These are phyloP conservation scores for Phytophthora tubulina DNA, from an alignment of 352 stramenopile species.

Conservation along the genomic window DNA sequence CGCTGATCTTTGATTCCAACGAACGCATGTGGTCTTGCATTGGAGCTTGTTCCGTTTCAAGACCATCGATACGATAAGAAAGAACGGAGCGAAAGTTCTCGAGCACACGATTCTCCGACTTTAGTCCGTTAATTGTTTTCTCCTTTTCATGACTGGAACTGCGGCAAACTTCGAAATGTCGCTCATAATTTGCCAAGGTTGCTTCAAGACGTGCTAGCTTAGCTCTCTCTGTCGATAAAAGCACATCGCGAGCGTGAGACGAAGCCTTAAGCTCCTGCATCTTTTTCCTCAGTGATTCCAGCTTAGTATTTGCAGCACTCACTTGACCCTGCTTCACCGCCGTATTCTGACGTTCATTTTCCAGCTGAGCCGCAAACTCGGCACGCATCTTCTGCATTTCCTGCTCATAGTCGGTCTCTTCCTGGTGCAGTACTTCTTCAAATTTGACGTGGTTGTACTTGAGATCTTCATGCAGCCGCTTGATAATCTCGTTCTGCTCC, in stretches of 20 bases:
- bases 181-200: slow-evolving; percentile 75
- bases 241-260: slow-evolving; percentile 71
- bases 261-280: slow-evolving; percentile 86
- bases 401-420: slow-evolving; percentile 87
- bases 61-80: slow-evolving; percentile 76
- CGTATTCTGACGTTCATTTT: slow-evolving; percentile 79
- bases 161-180: slow-evolving; percentile 79
- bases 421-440: slow-evolving; percentile 82
- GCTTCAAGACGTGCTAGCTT: slow-evolving; percentile 74
- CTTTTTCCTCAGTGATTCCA: slow-evolving; percentile 87
- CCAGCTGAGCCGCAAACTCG: slow-evolving; percentile 74
- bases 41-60: slow-evolving; percentile 76
- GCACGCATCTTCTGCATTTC: slow-evolving; percentile 65
- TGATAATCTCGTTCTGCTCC: slow-evolving; percentile 87
- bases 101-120: slow-evolving; percentile 80
- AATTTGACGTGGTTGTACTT: slow-evolving; percentile 90
- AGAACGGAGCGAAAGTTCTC: slow-evolving; percentile 89
- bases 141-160: slow-evolving; percentile 78
- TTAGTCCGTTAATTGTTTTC: slow-evolving; percentile 65
- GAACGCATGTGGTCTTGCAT: slow-evolving; percentile 69
- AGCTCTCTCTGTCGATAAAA: slow-evolving; percentile 75
- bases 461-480: slow-evolving; percentile 85
- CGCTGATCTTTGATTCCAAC: slow-evolving; percentile 75
- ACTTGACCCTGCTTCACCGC: slow-evolving; percentile 84
- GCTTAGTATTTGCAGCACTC: slow-evolving; percentile 81